A percentile compares a stretch with the other conserved stretches of the same genome.
Conservation (phyloP, 148 eudicot genomes). For the Spergularia marina region DNA sequence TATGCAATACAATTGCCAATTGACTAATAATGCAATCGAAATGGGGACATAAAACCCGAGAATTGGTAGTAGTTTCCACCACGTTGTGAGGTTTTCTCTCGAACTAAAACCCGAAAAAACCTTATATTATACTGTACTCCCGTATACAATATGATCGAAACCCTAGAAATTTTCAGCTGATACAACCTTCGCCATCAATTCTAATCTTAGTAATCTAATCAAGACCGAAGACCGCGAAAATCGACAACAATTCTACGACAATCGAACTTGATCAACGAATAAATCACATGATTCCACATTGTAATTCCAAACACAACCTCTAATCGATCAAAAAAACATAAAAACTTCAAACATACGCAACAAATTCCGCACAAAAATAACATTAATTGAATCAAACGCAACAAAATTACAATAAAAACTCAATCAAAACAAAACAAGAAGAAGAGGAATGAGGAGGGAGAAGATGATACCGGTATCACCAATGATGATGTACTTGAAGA, state of each 20-base stretch:
- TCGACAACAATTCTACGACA: background rate
- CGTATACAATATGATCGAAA: too few relatives aligned
- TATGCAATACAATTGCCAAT: too few relatives aligned
- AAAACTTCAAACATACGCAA: background rate
- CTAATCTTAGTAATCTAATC: too few relatives aligned
- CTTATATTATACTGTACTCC: too few relatives aligned
- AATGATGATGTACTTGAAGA: slow-evolving; percentile 87
- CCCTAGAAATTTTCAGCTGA: too few relatives aligned
- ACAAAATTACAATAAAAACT: background rate
- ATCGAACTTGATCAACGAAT: background rate
- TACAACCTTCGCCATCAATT: too few relatives aligned
- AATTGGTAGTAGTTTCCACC: too few relatives aligned
- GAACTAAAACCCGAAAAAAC: too few relatives aligned
- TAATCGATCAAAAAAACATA: background rate
- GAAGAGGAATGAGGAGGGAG: background rate
- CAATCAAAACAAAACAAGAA: background rate
- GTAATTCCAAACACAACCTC: too few relatives aligned
- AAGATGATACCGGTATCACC: slow-evolving; percentile 67
- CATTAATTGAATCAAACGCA: background rate
- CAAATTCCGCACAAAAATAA: background rate
- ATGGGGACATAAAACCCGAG: too few relatives aligned
- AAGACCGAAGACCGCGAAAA: background rate
- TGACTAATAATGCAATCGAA: too few relatives aligned
- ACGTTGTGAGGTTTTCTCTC: too few relatives aligned
- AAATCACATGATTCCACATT: background rate